Evolutionary conservation across 2,329 filamentous ascomycete species (phyloP).

Genomic region (Nigrospora oryzae): DNA sequence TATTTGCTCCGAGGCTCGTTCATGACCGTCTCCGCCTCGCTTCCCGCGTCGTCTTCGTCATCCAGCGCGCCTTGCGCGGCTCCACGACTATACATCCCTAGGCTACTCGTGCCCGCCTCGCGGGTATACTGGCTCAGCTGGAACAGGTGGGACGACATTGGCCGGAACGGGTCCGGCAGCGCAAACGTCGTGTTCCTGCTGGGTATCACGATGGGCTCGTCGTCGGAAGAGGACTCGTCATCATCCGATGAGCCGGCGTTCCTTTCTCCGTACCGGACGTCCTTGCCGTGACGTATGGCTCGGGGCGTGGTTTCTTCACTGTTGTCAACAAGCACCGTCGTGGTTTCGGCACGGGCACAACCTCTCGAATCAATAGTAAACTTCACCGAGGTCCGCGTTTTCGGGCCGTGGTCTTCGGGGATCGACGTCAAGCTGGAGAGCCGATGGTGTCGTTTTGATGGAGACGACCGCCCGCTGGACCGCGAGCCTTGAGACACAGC

Average conservation of each 20-base stretch:
- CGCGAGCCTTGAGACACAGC: constrained; percentile 24
- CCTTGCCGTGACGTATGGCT: constrained; percentile 9
- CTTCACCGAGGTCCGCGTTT: constrained; percentile 47
- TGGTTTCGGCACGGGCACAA: constrained; percentile 47
- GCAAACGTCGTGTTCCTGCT: constrained; percentile 52
- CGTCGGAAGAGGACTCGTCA: constrained; percentile 51
- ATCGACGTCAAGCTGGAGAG: constrained; percentile 48
- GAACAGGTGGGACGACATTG: constrained; percentile 25
- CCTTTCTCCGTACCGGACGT: constrained; percentile 1
- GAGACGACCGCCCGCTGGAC: constrained; percentile 40
- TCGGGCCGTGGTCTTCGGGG: constrained; percentile 39
- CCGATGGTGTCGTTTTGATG: constrained; percentile 42
- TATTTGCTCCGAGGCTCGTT: constrained; percentile 31
- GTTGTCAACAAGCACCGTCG: constrained; percentile 25
- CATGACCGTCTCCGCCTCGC: constrained; percentile 51
- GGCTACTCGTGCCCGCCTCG: constrained; percentile 37
- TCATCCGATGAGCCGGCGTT: constrained; percentile 27
- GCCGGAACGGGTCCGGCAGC: constrained; percentile 35
- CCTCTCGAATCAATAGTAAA: constrained; percentile 57
- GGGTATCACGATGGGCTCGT: constrained; percentile 57
- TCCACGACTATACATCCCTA: constrained; percentile 25
- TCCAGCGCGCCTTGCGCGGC: constrained; percentile 7
- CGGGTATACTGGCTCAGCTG: constrained; percentile 35
- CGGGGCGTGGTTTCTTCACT: constrained; percentile 10
- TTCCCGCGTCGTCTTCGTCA: constrained; percentile 32